Evolutionary conservation across 169 alveolate genomes (phyloP).

Genomic region (Babesia divergens): DNA sequence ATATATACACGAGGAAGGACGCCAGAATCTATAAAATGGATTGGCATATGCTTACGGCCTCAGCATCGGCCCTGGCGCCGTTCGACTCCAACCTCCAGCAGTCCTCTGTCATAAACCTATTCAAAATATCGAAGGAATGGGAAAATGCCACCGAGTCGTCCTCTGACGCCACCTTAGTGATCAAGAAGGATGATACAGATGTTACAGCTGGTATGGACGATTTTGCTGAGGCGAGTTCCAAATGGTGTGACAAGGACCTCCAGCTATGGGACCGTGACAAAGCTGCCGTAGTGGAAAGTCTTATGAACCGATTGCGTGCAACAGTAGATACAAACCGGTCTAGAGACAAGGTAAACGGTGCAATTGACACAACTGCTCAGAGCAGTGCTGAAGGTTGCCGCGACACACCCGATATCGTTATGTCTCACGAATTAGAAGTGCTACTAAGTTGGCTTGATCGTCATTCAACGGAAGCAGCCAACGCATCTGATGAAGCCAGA

Average conservation of each 20-base stretch:
- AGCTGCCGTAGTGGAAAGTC: slow-evolving; percentile 47
- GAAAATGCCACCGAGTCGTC: background rate
- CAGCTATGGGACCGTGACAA: slow-evolving; percentile 65
- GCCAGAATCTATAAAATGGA: too few relatives aligned
- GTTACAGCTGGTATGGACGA: background rate
- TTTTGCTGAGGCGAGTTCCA: background rate
- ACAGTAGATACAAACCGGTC: background rate
- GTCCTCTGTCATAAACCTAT: slow-evolving; percentile 54
- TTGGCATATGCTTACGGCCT: slow-evolving; percentile 44
- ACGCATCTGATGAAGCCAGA: slow-evolving; percentile 21
- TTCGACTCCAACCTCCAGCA: slow-evolving; percentile 31
- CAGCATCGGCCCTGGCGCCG: slow-evolving; percentile 44
- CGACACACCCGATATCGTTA: slow-evolving; percentile 34
- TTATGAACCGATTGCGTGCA: slow-evolving; percentile 23
- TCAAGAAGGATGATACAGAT: background rate
- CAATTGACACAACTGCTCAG: background rate
- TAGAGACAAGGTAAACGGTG: background rate
- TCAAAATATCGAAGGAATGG: slow-evolving; percentile 52
- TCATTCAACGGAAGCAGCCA: background rate
- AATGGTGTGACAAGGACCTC: slow-evolving; percentile 49
- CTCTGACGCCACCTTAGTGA: background rate
- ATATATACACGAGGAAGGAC: too few relatives aligned
- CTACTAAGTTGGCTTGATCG: slow-evolving; percentile 55
- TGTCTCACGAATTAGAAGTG: slow-evolving; percentile 49
- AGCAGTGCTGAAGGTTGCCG: background rate